These are phyloP conservation scores for Pichia cactophila DNA, from an alignment of 1,139 yeast genomes.

Conservation along the genomic window DNA sequence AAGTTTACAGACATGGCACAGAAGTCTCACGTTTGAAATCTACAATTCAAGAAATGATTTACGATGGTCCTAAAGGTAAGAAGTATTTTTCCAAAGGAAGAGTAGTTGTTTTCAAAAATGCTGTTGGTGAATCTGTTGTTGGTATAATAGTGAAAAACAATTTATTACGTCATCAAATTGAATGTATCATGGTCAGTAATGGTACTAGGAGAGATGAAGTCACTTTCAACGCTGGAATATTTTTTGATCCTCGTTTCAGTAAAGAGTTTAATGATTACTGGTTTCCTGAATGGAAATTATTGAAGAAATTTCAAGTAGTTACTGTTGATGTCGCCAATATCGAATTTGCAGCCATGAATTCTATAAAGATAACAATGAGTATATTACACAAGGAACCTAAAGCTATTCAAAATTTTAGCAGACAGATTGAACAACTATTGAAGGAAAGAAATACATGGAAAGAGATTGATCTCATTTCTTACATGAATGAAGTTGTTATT, in stretches of 20 bases:
- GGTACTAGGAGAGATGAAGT: neutral
- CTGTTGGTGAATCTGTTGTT: slow-evolving; percentile 33
- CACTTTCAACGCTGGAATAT: slow-evolving; percentile 10
- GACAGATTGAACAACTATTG: slow-evolving; percentile 19
- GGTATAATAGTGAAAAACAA: slow-evolving; percentile 28
- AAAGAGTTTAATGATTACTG: slow-evolving; percentile 20
- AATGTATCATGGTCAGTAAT: slow-evolving; percentile 6
- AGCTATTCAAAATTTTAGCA: neutral
- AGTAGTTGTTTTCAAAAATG: slow-evolving; percentile 51
- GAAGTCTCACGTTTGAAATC: neutral
- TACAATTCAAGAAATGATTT: neutral
- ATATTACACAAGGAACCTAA: slow-evolving; percentile 1
- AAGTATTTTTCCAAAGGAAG: slow-evolving; percentile 37
- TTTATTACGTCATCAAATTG: neutral
- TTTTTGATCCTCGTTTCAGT: slow-evolving; percentile 23
- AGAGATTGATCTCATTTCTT: slow-evolving; percentile 38
- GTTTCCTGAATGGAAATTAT: slow-evolving; percentile 24
- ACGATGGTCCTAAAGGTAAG: slow-evolving; percentile 4
- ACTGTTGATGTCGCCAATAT: slow-evolving; percentile 39
- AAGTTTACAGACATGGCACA: slow-evolving; percentile 31
- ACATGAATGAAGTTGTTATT: slow-evolving; percentile 45
- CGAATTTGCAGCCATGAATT: slow-evolving; percentile 43
- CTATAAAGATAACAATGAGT: slow-evolving; percentile 30
- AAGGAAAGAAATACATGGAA: slow-evolving; percentile 31
- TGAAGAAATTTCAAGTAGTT: slow-evolving; percentile 13